Conservation (phyloP, 2,329 filamentous ascomycete species). For the Hypoxylon rubiginosum region DNA sequence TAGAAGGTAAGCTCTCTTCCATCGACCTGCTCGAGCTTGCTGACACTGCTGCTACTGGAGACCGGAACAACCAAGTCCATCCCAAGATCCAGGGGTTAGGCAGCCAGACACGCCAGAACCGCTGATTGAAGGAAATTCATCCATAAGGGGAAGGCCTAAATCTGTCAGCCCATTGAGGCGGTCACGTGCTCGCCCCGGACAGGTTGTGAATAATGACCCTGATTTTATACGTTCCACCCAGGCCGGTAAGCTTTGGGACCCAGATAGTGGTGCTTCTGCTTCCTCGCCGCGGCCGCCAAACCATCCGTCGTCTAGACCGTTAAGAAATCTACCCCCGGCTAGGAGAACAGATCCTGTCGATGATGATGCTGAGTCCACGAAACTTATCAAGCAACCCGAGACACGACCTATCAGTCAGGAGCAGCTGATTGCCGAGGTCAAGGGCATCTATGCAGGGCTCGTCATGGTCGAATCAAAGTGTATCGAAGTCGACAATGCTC, state of each 20-base stretch:
- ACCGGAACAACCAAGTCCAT: constrained; percentile 19
- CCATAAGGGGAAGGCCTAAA: constrained; percentile 24
- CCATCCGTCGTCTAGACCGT: constrained; percentile 5
- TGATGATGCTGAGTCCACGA: constrained; percentile 31
- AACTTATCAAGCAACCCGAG: constrained; percentile 48
- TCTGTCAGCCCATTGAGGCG: constrained; percentile 43
- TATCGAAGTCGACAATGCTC: constrained; percentile 81
- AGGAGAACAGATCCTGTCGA: constrained; percentile 31
- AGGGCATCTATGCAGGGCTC: constrained; percentile 84
- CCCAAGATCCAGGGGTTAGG: constrained; percentile 19
- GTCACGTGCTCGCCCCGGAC: constrained; percentile 41
- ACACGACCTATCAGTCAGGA: constrained; percentile 77
- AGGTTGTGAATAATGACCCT: constrained; percentile 36
- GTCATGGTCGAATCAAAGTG: constrained; percentile 91
- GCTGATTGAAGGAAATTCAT: constrained; percentile 29
- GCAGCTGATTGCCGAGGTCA: constrained; percentile 84
- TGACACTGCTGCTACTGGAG: constrained; percentile 18
- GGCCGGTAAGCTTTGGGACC: constrained; percentile 46
- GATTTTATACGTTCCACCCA: constrained; percentile 43
- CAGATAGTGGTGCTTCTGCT: constrained; percentile 35
- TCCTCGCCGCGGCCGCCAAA: constrained; percentile 20
- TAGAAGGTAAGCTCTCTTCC: constrained; percentile 21
- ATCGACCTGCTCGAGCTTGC: neutral
- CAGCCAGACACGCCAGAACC: constrained; percentile 6
- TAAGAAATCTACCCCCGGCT: constrained; percentile 20